Base-by-base conservation (phyloP, 2,329 filamentous ascomycete genomes). In the Xylariaceae sp. region DNA sequence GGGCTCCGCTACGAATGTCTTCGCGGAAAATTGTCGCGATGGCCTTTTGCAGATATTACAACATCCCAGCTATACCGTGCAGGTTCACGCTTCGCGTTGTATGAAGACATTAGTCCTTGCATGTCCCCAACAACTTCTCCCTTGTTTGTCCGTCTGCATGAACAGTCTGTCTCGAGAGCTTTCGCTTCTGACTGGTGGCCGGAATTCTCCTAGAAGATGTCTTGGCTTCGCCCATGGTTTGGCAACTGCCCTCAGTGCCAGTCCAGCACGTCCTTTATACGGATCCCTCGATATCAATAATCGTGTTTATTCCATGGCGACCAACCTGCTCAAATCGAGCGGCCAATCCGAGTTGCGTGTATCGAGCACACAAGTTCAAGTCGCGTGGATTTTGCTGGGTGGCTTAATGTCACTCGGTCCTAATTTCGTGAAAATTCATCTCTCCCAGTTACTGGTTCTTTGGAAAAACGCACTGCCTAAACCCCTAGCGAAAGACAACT, bases 391-490 rank as follows among this genome's bases (percentile, higher is more conserved):
- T 47, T 76, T 99, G 54, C 95, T 99, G 46, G 94, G 95, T 39
- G 94, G 95, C 0, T 75, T 99, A 52, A 97, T 97, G 92, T 91
- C 91, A 0, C 80, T 99, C 0, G 94, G 94, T 0, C 92, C 94
- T 3, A 97, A 96, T 70, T 99, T 99, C 70, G 92, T 97, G 71
- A 99, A 99, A 73, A 97, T 97, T 29, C 94, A 99, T 71, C 80
- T 99, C 6, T 92, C 91, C 2, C 94, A 99, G 67, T 78, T 99
- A 27, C 83, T 99, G 53, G 76, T 99, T 6, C 76, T 99, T 5
- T 99, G 94, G 94, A 96, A 96, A 72, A 99, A 97, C 70, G 92
- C 94, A 0, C 78, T 99, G 8, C 92, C 95, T 0, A 96, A 95
- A 66, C 92, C 95, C 4, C 73, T 97, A n/a, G 86, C 90, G 35